Conservation (phyloP, 768 basidiomycete genomes). For the Lepiota subincarnata region DNA sequence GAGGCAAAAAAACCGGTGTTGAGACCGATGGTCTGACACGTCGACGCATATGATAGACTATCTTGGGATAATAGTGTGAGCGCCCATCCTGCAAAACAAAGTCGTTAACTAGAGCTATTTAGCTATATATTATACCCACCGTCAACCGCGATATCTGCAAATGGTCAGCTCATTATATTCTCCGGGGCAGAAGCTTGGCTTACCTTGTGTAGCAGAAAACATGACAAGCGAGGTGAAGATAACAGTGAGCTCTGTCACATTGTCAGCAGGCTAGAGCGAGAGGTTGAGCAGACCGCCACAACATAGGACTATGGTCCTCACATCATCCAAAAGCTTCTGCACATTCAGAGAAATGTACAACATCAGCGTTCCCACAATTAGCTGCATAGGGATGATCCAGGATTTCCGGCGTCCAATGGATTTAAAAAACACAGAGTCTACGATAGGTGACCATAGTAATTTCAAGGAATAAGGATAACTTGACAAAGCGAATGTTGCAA, state of each 20-base stretch:
- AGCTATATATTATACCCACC: conserved; percentile 45
- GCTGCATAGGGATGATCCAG: conserved; percentile 98
- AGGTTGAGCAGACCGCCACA: conserved; percentile 12
- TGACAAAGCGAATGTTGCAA: conserved; percentile 89
- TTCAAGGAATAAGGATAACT: conserved; percentile 97
- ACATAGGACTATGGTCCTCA: conserved; percentile 28
- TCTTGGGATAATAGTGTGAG: conserved; percentile 86
- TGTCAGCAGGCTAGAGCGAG: conserved; percentile 64
- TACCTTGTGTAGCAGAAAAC: conserved; percentile 96
- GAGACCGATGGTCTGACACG: conserved; percentile 95
- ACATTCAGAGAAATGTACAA: conserved; percentile 71
- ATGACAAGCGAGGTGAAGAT: conserved; percentile 88
- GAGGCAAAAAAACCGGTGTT: conserved; percentile 95
- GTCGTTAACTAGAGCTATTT: conserved; percentile 1
- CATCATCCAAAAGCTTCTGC: conserved; percentile 74
- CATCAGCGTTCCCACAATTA: conserved; percentile 83
- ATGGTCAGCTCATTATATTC: conserved; percentile 12
- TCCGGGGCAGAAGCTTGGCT: conserved; percentile 14
- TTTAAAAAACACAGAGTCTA: conserved; percentile 83
- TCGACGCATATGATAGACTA: conserved; percentile 94
- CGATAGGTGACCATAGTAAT: conserved; percentile 94
- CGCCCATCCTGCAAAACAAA: conserved; percentile 56
- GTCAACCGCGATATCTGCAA: conserved; percentile 91
- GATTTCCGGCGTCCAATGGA: conserved; percentile 92
- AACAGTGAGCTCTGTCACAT: conserved; percentile 72